These are phyloP conservation scores for Aspergillus carbonarius DNA, from an alignment of 2,329 filamentous ascomycete genomes.

Conservation along the genomic window DNA sequence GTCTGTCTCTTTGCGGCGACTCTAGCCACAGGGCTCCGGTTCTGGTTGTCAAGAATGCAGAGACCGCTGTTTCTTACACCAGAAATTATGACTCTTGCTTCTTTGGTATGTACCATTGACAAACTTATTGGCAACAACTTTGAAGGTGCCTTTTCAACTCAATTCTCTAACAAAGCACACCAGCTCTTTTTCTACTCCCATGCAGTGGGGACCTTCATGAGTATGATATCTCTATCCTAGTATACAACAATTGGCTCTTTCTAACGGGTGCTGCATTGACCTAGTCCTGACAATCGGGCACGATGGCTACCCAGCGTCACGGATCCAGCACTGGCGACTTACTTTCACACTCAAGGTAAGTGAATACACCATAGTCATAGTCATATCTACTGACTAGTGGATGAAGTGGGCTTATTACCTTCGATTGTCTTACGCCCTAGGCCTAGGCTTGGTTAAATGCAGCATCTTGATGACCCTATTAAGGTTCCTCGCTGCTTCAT, in stretches of 20 bases:
- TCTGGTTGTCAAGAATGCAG: not conserved
- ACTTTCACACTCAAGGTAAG: conserved; percentile 2
- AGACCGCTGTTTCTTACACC: not conserved
- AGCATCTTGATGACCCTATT: not conserved
- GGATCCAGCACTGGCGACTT: conserved; percentile 1
- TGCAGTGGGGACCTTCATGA: conserved; percentile 1
- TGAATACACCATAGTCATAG: not conserved
- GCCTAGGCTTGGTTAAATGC: conserved; percentile 4
- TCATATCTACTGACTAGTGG: not conserved
- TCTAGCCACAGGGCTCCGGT: not conserved
- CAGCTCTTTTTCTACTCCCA: conserved; percentile 8
- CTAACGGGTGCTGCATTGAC: not conserved
- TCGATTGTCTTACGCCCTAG: conserved; percentile 1
- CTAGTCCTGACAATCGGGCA: conserved; percentile 7
- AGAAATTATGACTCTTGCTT: not conserved
- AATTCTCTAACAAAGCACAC: not conserved
- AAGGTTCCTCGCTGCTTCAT: not conserved
- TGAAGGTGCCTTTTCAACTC: not conserved
- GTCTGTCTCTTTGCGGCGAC: conserved; percentile 7
- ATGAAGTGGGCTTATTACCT: conserved; percentile 3
- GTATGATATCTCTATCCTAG: not conserved
- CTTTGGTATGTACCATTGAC: not conserved
- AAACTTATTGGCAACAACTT: not conserved
- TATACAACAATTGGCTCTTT: not conserved
- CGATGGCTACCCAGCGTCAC: conserved; percentile 1